A percentile compares a stretch with the other conserved stretches of the same genome.
These are phyloP conservation scores for Pythium sukuiense DNA, from an alignment of 352 stramenopile genomes.

Conservation along the genomic window DNA sequence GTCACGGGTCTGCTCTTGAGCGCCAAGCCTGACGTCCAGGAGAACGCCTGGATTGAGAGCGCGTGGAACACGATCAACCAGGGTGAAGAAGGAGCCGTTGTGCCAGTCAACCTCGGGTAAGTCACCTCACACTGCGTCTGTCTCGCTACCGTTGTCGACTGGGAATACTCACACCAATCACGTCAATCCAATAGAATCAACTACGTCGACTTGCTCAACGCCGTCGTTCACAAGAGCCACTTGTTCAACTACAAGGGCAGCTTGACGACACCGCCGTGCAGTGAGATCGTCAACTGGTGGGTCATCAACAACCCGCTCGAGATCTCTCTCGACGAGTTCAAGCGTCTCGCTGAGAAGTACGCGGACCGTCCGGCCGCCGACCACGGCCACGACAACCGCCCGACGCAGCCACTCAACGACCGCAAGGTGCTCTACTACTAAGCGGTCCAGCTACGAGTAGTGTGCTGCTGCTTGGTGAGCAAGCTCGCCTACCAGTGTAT, in stretches of 20 bases:
- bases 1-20: slow-evolving; percentile 54
- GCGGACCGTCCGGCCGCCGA: slow-evolving; percentile 34
- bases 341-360: slow-evolving; percentile 38
- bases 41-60: slow-evolving; percentile 50
- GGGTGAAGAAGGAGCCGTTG: slow-evolving; percentile 18
- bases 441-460: not conserved
- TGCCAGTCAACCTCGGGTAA: slow-evolving; percentile 42
- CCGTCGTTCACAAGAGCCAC: slow-evolving; percentile 49
- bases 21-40: slow-evolving; percentile 30
- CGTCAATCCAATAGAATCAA: slow-evolving; percentile 33
- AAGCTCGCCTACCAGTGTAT: not conserved
- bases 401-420: slow-evolving; percentile 50
- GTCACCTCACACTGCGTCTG: slow-evolving; percentile 1
- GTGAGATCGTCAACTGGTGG: slow-evolving; percentile 62
- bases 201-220: slow-evolving; percentile 59
- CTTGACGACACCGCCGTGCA: slow-evolving; percentile 58
- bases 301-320: slow-evolving; percentile 56
- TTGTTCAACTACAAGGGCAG: slow-evolving; percentile 69
- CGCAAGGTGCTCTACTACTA: slow-evolving; percentile 52
- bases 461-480: not conserved
- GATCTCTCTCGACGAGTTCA: slow-evolving; percentile 40
- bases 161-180: not conserved
- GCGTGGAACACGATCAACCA: slow-evolving; percentile 45
- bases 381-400: slow-evolving; percentile 45
- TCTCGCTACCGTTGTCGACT: not conserved